Percentiles rank a stretch among this genome's conserved stretches.
Conservation (phyloP, 2,329 filamentous ascomycete genomes). For the Fusarium nygamai region DNA sequence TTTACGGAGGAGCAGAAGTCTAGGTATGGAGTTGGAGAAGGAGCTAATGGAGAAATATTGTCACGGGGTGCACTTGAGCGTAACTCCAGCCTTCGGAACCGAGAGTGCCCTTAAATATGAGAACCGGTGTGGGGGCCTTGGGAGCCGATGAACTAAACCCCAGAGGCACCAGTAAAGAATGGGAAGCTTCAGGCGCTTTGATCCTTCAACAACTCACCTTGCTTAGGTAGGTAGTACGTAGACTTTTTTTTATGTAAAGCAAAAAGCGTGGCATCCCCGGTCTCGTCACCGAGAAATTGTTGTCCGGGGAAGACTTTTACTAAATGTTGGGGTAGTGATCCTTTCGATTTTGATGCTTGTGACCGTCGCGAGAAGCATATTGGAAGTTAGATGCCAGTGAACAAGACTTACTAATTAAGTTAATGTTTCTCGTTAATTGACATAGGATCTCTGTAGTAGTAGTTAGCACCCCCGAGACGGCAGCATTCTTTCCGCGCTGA, state of each 20-base stretch:
- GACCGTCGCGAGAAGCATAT: neutral
- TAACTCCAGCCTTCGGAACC: slow-evolving; percentile 18
- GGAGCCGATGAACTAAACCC: slow-evolving; percentile 20
- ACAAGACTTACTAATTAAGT: neutral
- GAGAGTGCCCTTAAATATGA: neutral
- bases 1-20: neutral
- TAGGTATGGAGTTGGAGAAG: neutral
- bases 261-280: neutral
- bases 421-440: neutral
- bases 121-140: slow-evolving; percentile 17
- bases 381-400: neutral
- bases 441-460: neutral
- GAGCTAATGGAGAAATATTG: neutral
- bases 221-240: neutral
- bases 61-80: neutral
- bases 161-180: slow-evolving; percentile 10
- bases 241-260: neutral
- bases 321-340: slow-evolving; percentile 13
- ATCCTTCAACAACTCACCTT: neutral
- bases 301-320: slow-evolving; percentile 15
- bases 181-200: slow-evolving; percentile 30
- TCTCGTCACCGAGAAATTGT: slow-evolving; percentile 7
- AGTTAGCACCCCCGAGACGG: neutral
- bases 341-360: neutral
- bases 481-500: neutral